Conservation (phyloP, 108 stramenopile genomes). For the Nitzschia putrida region DNA sequence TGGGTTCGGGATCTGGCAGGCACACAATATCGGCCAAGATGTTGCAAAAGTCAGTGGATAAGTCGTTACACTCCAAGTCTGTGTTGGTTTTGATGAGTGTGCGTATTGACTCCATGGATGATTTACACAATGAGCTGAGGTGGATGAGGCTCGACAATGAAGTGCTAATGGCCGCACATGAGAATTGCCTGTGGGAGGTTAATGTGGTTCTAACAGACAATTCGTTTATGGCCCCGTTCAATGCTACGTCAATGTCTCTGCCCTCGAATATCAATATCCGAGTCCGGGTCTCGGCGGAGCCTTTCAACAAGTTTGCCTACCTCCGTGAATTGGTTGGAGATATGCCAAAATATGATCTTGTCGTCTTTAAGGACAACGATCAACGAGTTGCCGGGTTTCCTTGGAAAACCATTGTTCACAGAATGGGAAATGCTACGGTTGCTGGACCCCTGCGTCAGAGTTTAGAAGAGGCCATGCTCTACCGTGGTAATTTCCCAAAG, state of each 20-base stretch:
- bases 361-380: conserved; percentile 18
- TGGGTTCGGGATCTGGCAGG: background rate
- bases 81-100: conserved; percentile 13
- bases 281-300: background rate
- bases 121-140: background rate
- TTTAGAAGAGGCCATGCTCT: conserved; percentile 10
- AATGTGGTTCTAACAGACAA: conserved; percentile 1
- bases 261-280: background rate
- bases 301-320: conserved; percentile 22
- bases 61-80: background rate
- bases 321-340: background rate
- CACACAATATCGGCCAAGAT: background rate
- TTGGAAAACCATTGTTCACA: conserved; percentile 11
- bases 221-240: background rate
- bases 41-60: background rate
- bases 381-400: conserved; percentile 13
- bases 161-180: background rate
- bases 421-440: conserved; percentile 3
- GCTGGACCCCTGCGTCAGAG: conserved; percentile 12
- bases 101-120: background rate
- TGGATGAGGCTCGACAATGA: background rate
- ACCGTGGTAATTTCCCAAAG: background rate
- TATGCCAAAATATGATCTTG: conserved; percentile 3
- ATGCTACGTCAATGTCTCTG: background rate
- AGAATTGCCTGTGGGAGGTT: background rate